Base-by-base conservation (phyloP, 441 rosid species). In the Populus tomentosa region DNA sequence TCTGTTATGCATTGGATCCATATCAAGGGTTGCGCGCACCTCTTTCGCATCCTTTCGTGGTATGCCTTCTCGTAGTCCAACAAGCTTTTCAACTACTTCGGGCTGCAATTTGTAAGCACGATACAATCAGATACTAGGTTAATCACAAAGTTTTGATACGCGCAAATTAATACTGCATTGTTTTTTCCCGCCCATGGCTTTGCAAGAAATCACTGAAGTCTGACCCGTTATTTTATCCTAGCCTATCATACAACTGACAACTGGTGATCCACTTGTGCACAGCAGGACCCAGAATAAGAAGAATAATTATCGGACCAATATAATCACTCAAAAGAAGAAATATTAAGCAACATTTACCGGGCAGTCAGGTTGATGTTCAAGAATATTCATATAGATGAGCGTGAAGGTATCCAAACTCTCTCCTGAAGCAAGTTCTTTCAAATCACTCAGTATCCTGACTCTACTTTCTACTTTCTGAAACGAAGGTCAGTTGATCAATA, bases 381-480 rank as follows among this genome's bases (percentile, higher is more conserved):
- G 95, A 83, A 97, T 92, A 86, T 94, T 97, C 32, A 98, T 84
- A 77, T 97, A 97, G 75, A 93, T 90, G 64, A 97, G 98, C 2
- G 98, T 92, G 82, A 94, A 97, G 70, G 94, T 86, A 85, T 97
- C 98, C 82, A 97, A 86, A 84, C 98, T 94, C 85, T 94, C 98
- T 14, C 98, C 99, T 6, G 98, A 94, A 74, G 98, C 98, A 83
- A 97, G 99, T 82, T 97, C 99, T 89, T 98, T 88, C 67, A 94
- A 86, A 87, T 97, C 98, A 72, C 92, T 89, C 87, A 93, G 82
- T 89, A 89, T 90, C 85, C 95, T 86, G 74, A 92, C 86, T 87
- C 95, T 93, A 86, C 85, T 92, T 78, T 94, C 98, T 75, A 97
- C 98, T 92, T 97, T 93, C 97, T 94, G 88, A 65, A 74, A 72